Conservation (phyloP, 768 basidiomycete genomes). For the Mycena floridula region DNA sequence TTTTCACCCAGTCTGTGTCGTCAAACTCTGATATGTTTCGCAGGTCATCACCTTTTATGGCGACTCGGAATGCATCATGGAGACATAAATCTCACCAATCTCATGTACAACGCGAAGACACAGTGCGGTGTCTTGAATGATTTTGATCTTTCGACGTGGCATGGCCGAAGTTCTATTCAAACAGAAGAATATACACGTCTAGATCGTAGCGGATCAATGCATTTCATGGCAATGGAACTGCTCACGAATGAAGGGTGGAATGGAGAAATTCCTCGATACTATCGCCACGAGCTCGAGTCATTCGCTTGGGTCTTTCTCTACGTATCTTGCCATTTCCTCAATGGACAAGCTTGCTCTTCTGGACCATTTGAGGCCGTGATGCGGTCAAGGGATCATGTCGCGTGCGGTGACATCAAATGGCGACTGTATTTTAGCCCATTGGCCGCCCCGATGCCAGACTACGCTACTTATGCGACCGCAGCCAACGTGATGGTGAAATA, state of each 20-base stretch:
- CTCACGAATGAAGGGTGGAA: constrained; percentile 10
- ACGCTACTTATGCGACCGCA: too few species aligned
- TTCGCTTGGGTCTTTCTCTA: constrained; percentile 25
- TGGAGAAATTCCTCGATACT: constrained; percentile 13
- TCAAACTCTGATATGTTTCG: background rate
- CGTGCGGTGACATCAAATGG: too few species aligned
- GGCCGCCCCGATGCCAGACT: too few species aligned
- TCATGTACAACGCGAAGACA: background rate
- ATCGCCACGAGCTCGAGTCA: constrained; percentile 27
- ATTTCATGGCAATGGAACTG: constrained; percentile 28
- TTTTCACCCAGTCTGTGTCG: background rate
- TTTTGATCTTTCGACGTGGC: background rate
- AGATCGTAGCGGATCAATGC: constrained; percentile 21
- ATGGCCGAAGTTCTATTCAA: too few species aligned
- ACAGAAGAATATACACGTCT: too few species aligned
- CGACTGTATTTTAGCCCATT: too few species aligned
- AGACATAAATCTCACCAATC: background rate
- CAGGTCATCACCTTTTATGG: background rate
- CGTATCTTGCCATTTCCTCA: too few species aligned
- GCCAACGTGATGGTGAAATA: too few species aligned
- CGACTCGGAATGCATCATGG: background rate
- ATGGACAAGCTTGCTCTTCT: too few species aligned
- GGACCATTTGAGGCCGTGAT: too few species aligned
- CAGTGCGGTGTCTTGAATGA: constrained; percentile 4
- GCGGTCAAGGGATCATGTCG: too few species aligned